Evolutionary conservation across 2,329 filamentous ascomycete genomes (phyloP), one percentile per base, ranked within the genome.

Genomic region (Fusarium pininemorale): DNA sequence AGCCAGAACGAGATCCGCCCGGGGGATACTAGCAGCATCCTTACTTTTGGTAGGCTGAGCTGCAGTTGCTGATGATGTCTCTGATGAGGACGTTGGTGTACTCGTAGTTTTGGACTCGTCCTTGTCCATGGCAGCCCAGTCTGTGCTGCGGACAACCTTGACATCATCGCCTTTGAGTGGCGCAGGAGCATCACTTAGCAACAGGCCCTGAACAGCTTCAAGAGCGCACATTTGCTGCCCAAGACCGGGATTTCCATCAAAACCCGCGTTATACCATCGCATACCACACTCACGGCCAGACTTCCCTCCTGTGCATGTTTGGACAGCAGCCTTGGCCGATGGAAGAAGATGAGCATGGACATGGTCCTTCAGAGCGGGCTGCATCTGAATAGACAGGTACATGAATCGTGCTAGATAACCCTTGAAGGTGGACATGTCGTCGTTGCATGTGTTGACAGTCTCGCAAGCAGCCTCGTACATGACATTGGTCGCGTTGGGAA

Each of bases 391-490:
- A 7, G 89, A 86, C 51, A 87, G 85, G 82, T 87, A 91, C 83
- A 92, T 88, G 83, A 90, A 92, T 62, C 90, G 89, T 32, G 90
- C 85, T 37, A 92, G 85, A 79, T 91, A 92, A 48, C 87, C 91
- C 82, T 94, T 94, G 87, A 91, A 92, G 14, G 89, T 90, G 75
- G 86, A 87, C 85, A 91, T 90, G 80, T 93, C 91, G 56, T 82
- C 85, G 78, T 90, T 88, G 78, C 92, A 94, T 2, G 78, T 84
- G 59, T 83, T 82, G 66, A 84, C 81, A 8, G 81, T 82, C 80
- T 94, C 92, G 83, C 92, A 94, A n/a, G 89, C 88, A 50, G 85
- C 85, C 81, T 94, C 91, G 77, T 85, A 90, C 88, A 93, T 90
- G 81, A 92, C 82, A 77, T 89, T 84, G 28, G 89, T 88, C 10